phyloP scores from a whole-genome alignment of 768 basidiomycete genomes.

The Collybiopsis luxurians region DNA sequence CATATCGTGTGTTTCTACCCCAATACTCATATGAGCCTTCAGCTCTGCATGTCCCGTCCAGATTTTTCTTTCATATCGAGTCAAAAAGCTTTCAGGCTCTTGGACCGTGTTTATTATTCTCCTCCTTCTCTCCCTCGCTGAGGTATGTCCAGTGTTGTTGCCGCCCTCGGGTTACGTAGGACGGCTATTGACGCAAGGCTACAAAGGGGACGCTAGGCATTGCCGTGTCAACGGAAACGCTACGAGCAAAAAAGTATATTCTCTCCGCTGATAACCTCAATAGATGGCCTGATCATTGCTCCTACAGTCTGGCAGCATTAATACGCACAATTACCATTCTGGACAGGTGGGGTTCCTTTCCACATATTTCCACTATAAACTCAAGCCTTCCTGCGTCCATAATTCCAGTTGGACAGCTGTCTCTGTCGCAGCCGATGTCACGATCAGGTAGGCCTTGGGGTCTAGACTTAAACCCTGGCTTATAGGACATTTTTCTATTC shows the following conservation, averaged over 20 bases:
- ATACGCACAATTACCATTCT: too few relatives aligned
- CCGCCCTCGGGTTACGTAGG: too few relatives aligned
- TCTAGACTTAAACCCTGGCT: neutral
- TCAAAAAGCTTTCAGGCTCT: constrained; percentile 4
- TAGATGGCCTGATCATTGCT: neutral
- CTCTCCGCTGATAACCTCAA: too few relatives aligned
- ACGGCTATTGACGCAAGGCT: neutral
- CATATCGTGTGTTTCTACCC: neutral
- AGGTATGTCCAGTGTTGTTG: neutral
- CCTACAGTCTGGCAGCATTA: too few relatives aligned
- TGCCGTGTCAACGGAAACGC: neutral
- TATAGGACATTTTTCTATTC: neutral
- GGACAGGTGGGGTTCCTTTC: neutral
- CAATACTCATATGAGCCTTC: too few relatives aligned
- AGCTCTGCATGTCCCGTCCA: constrained; percentile 14
- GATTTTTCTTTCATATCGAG: neutral
- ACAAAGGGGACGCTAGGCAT: neutral
- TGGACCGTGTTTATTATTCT: neutral
- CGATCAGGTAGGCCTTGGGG: constrained; percentile 6
- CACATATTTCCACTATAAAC: neutral
- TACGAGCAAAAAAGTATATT: neutral
- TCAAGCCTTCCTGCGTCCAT: neutral
- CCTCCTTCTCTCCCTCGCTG: neutral
- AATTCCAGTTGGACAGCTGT: constrained; percentile 6
- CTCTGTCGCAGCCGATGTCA: constrained; percentile 5